A percentile compares a stretch with the other conserved stretches of the same genome.
These are phyloP conservation scores for Mycena rosella DNA, from an alignment of 768 basidiomycete species.

Conservation along the genomic window DNA sequence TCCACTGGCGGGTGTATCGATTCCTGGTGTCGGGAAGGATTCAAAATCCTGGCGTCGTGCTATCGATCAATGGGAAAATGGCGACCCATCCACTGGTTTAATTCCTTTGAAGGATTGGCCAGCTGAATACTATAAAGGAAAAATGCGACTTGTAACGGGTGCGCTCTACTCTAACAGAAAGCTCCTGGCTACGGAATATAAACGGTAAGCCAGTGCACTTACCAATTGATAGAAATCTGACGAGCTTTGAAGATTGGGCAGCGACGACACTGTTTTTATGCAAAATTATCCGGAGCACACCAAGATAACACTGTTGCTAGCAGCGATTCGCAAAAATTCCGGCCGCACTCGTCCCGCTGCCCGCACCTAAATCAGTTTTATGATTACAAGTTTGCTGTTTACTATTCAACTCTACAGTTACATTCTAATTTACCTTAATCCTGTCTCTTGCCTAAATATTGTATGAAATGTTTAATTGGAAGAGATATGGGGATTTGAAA, in stretches of 20 bases:
- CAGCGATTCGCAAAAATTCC: conserved; percentile 3
- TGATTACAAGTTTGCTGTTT: too few relatives aligned
- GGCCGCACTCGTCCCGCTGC: conserved; percentile 4
- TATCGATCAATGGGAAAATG: conserved; percentile 45
- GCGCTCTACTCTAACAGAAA: conserved; percentile 38
- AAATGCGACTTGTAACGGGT: conserved; percentile 34
- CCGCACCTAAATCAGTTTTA: too few relatives aligned
- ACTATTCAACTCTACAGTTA: neutral
- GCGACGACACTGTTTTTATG: neutral
- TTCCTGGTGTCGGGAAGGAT: conserved; percentile 38
- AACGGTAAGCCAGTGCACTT: conserved; percentile 32
- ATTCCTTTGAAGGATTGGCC: conserved; percentile 48
- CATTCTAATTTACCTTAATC: too few relatives aligned
- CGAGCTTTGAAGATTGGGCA: neutral
- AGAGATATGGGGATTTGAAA: too few relatives aligned
- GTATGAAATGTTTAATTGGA: too few relatives aligned
- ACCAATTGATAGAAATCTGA: neutral
- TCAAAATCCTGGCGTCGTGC: conserved; percentile 42
- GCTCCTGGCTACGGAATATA: conserved; percentile 40
- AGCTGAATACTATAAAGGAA: conserved; percentile 40
- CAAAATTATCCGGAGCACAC: neutral
- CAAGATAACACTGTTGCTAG: conserved; percentile 10
- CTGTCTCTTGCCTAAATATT: too few relatives aligned
- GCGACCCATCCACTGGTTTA: conserved; percentile 35
- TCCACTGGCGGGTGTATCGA: conserved; percentile 35